These are phyloP conservation scores for Penicillium sp. DNA, from an alignment of 2,329 filamentous ascomycete genomes.

Conservation along the genomic window DNA sequence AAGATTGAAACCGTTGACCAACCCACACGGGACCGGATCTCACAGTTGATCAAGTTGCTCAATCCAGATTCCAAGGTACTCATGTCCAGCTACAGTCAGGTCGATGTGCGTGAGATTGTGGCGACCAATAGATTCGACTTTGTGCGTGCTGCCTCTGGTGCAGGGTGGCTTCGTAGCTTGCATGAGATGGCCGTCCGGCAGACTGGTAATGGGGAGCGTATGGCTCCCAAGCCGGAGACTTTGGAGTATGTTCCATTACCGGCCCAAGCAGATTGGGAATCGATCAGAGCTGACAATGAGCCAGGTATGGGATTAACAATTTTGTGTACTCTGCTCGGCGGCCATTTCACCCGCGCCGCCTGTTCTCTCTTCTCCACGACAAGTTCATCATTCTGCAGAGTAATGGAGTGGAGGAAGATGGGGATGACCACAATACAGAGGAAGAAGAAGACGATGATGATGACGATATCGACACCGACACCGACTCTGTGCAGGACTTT, in stretches of 20 bases:
- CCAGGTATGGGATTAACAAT: slow-evolving; percentile 66
- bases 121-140: slow-evolving; percentile 67
- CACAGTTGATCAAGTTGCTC: slow-evolving; percentile 59
- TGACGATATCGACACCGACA: slow-evolving; percentile 31
- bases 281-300: not conserved
- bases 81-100: slow-evolving; percentile 59
- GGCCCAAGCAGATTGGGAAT: not conserved
- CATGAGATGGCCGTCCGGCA: slow-evolving; percentile 67
- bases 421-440: slow-evolving; percentile 29
- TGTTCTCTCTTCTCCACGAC: slow-evolving; percentile 46
- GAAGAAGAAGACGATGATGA: slow-evolving; percentile 29
- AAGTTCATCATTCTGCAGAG: slow-evolving; percentile 49
- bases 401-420: slow-evolving; percentile 31
- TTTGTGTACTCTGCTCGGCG: slow-evolving; percentile 67
- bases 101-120: slow-evolving; percentile 65
- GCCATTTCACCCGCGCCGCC: slow-evolving; percentile 49
- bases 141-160: slow-evolving; percentile 63
- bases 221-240: slow-evolving; percentile 70
- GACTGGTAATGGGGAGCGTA: slow-evolving; percentile 54
- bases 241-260: slow-evolving; percentile 54
- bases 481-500: slow-evolving; percentile 32
- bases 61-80: slow-evolving; percentile 69
- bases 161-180: slow-evolving; percentile 70
- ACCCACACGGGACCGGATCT: slow-evolving; percentile 50
- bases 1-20: slow-evolving; percentile 65